Conservation (phyloP, 2,329 filamentous ascomycete genomes). For the Lasiodiplodia gonubiensis region DNA sequence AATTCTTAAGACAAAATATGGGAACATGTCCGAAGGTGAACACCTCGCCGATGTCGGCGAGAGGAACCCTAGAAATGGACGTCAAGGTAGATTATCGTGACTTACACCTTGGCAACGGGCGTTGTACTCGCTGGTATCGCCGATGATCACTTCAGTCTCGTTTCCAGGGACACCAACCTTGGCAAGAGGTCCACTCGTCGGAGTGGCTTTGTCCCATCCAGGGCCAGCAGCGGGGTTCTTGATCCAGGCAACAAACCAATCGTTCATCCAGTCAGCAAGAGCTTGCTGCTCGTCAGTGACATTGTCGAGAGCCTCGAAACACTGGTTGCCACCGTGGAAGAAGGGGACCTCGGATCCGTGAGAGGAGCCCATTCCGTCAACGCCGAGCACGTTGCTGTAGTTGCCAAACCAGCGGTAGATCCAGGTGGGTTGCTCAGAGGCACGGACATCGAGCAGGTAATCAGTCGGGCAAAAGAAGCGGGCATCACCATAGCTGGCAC, state of each 20-base stretch:
- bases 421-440: conserved; percentile 48
- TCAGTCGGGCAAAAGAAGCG: conserved; percentile 52
- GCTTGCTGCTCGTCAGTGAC: conserved; percentile 50
- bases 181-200: conserved; percentile 39
- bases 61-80: background rate
- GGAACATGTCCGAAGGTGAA: background rate
- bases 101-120: conserved; percentile 42
- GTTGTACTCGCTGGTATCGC: conserved; percentile 43
- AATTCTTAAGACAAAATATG: background rate
- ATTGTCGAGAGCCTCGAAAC: conserved; percentile 41
- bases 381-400: conserved; percentile 48
- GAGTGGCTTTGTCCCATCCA: conserved; percentile 47
- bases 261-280: conserved; percentile 50
- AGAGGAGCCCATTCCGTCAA: conserved; percentile 38
- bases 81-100: background rate
- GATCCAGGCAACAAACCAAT: conserved; percentile 54
- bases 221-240: conserved; percentile 52
- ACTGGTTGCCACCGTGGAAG: conserved; percentile 55
- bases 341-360: conserved; percentile 53
- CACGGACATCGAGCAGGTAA: conserved; percentile 48
- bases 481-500: conserved; percentile 52
- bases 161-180: conserved; percentile 46
- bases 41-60: conserved; percentile 10
- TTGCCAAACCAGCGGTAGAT: conserved; percentile 52
- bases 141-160: conserved; percentile 40